phyloP scores from a whole-genome alignment of 352 stramenopile species.

The Halophytophthora polymorphica region DNA sequence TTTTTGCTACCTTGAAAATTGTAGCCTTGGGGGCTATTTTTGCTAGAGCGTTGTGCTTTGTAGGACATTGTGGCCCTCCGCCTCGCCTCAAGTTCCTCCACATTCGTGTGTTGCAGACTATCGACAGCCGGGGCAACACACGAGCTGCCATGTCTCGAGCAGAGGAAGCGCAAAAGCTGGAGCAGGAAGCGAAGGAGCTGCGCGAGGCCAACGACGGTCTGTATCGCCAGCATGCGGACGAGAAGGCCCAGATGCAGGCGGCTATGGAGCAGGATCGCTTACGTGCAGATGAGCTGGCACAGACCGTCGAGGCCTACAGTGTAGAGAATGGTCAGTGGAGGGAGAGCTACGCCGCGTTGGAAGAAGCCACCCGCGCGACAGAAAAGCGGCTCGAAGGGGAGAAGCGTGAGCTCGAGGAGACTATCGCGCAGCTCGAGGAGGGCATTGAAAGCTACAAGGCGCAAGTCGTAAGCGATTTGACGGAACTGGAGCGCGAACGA shows the following conservation, averaged over 20 bases:
- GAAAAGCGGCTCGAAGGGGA: constrained; percentile 36
- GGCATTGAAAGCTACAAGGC: constrained; percentile 44
- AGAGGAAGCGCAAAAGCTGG: constrained; percentile 32
- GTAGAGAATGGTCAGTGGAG: constrained; percentile 64
- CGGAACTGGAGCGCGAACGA: constrained; percentile 55
- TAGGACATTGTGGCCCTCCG: background rate
- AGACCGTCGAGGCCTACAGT: constrained; percentile 40
- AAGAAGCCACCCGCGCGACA: constrained; percentile 38
- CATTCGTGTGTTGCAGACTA: background rate
- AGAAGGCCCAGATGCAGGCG: constrained; percentile 78
- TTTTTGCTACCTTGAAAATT: no score
- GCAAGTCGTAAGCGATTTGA: constrained; percentile 44
- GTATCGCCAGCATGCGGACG: constrained; percentile 63
- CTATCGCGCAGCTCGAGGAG: constrained; percentile 46
- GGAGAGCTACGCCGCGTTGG: constrained; percentile 53
- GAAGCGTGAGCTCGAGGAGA: constrained; percentile 49
- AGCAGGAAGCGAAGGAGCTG: constrained; percentile 53
- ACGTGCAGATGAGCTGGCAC: constrained; percentile 34
- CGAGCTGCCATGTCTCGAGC: constrained; percentile 5
- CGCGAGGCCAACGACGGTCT: constrained; percentile 55
- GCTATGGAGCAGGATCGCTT: constrained; percentile 65
- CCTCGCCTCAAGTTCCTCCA: constrained; percentile 1
- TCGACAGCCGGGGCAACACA: background rate
- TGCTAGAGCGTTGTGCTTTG: background rate
- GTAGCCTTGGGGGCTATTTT: no score